Conservation (phyloP, 257 asterid genomes). For the Nyctanthes arbortristis region DNA sequence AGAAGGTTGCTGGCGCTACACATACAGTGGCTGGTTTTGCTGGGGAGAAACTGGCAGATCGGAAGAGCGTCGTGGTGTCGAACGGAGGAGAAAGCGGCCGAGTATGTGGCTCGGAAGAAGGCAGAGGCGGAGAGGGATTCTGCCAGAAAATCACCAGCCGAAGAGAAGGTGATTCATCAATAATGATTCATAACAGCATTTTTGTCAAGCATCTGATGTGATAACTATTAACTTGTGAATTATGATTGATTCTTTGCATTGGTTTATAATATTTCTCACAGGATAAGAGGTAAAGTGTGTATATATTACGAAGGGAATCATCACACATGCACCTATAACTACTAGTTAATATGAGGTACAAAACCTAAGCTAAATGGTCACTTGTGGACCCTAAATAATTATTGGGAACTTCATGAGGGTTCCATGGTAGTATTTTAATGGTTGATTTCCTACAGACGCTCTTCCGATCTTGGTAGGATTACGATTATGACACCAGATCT, state of each 20-base stretch:
- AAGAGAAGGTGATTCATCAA: conserved; percentile 30
- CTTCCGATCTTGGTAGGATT: too few species aligned
- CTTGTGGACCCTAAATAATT: too few species aligned
- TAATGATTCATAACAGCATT: too few species aligned
- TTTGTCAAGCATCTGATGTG: too few species aligned
- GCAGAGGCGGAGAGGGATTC: conserved; percentile 50
- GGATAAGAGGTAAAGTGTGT: conserved; percentile 22
- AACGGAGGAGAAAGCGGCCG: conserved; percentile 64
- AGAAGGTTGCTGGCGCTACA: conserved; percentile 60
- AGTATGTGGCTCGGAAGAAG: conserved; percentile 66
- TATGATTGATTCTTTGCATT: not conserved
- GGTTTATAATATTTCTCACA: conserved; percentile 9
- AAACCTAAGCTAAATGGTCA: too few species aligned
- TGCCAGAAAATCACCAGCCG: conserved; percentile 30
- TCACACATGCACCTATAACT: not conserved
- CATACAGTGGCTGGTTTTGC: conserved; percentile 43
- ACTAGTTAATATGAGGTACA: conserved; percentile 1
- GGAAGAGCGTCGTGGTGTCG: conserved; percentile 54
- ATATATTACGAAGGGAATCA: not conserved
- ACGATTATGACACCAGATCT: too few species aligned
- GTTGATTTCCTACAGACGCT: too few species aligned
- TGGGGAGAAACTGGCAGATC: conserved; percentile 52
- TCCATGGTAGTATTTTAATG: too few species aligned
- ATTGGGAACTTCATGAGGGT: too few species aligned
- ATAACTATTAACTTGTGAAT: too few species aligned